Conservation (phyloP, 108 stramenopile species). For the Cyclostephanos invisitatus region DNA sequence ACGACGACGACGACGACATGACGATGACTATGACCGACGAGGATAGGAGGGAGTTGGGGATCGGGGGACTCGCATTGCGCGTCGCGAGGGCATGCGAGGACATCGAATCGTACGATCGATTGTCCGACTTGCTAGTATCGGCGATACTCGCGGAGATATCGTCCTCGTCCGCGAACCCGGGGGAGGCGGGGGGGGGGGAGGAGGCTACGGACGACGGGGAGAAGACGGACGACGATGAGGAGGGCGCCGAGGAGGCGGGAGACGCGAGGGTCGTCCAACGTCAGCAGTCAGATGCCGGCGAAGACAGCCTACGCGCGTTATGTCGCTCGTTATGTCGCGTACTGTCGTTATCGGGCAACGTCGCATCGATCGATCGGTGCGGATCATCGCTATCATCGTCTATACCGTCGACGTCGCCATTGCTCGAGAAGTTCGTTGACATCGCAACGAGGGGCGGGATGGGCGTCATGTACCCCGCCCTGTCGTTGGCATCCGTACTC, state of each 20-base stretch:
- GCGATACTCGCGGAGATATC: background rate
- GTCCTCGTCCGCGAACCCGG: background rate
- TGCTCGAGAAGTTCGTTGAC: constrained; percentile 6
- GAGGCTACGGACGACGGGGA: background rate
- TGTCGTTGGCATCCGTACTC: constrained; percentile 22
- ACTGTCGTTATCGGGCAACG: constrained; percentile 5
- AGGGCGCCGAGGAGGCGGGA: background rate
- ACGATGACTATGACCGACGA: background rate
- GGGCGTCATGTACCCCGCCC: constrained; percentile 14
- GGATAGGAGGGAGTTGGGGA: background rate
- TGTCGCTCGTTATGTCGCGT: constrained; percentile 26
- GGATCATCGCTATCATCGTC: no score
- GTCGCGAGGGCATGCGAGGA: background rate
- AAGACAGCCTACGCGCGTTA: constrained; percentile 15
- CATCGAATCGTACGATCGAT: background rate
- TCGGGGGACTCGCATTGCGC: constrained; percentile 2
- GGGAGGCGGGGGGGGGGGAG: background rate
- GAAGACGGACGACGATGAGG: background rate
- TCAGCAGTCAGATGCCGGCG: no score
- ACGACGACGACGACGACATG: background rate
- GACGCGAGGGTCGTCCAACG: no score
- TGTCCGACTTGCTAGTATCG: background rate
- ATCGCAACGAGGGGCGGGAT: constrained; percentile 2
- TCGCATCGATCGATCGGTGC: background rate
- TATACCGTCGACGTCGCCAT: no score